phyloP scores from a whole-genome alignment of 306 rosid species.

The Abrus precatorius region DNA sequence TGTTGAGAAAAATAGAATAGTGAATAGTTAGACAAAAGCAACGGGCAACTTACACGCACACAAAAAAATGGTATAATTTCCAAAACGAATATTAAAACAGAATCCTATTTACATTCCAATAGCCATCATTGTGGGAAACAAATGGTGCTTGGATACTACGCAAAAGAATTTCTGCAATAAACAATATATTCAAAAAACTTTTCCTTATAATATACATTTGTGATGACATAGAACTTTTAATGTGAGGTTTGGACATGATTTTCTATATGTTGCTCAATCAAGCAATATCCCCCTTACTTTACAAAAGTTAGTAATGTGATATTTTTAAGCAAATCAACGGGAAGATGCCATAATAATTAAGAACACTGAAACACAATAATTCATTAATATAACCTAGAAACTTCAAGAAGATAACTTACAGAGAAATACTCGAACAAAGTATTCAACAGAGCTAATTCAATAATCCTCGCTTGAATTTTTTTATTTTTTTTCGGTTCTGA shows the following conservation, averaged over 20 bases:
- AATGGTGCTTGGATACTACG: conserved; percentile 41
- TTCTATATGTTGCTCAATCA: not conserved
- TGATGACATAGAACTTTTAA: too few species aligned
- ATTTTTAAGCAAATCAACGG: conserved; percentile 28
- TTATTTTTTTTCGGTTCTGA: not conserved
- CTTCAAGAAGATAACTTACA: conserved; percentile 19
- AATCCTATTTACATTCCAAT: too few species aligned
- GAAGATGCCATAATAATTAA: conserved; percentile 36
- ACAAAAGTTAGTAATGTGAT: conserved; percentile 7
- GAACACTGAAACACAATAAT: conserved; percentile 27
- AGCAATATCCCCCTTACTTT: not conserved
- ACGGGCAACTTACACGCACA: too few species aligned
- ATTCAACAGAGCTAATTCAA: too few species aligned
- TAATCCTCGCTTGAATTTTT: too few species aligned
- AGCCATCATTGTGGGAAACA: too few species aligned
- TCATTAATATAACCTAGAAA: conserved; percentile 18
- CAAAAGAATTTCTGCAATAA: conserved; percentile 70
- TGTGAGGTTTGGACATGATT: too few species aligned
- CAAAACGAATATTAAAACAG: too few species aligned
- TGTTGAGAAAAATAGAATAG: too few species aligned
- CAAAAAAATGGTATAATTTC: too few species aligned
- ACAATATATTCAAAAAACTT: not conserved
- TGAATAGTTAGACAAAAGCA: too few species aligned
- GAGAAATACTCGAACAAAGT: not conserved
- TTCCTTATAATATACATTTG: too few species aligned